Base-by-base conservation (phyloP, 2,329 filamentous ascomycete genomes). In the Cytospora schulzeri region DNA sequence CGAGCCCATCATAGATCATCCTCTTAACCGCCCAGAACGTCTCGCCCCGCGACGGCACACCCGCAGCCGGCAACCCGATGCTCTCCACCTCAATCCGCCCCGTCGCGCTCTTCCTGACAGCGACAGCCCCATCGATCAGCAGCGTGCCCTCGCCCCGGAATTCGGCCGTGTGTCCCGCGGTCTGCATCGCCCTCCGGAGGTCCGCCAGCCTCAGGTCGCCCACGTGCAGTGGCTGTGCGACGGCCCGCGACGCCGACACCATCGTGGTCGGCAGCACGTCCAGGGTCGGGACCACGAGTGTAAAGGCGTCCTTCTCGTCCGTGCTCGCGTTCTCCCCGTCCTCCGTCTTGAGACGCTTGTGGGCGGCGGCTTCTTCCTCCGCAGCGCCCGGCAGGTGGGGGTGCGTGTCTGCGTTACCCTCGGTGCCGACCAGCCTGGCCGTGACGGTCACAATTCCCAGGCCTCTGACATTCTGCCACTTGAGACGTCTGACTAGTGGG, bases 391-490 rank as follows among this genome's bases (percentile, higher is more conserved):
- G 35, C 17, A 31, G 62, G 58, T 55, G 66, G 24, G 29, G 66
- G 33, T 57, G 63, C 48, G 62, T 81, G 71, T 62, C 71, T 79
- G 72, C 72, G 82, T 84, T 73, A 31, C 72, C 76, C 22, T 75
- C 70, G 35, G 69, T 63, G 58, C 80, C 74, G 17, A 82, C 83
- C 72, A 76, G 82, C 78, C 79, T 88, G 12, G 93, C 95, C 2
- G 92, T 96, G 62, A 99, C 83, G n/a, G 94, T 96, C 19, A 97
- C 94, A 64, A 99, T 92, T 48, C 92, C 91, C 9, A 98, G 81
- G 2, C 91, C 93, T 63, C 92, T 89, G 28, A 98, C 93, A 65
- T 92, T 93, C 78, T 98, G 95, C 95, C 95, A 98, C 73, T 91
- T 92, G 66, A 99, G 83, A 70, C 90, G 90, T 76, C 92, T 92